Conservation (phyloP, 108 stramenopile genomes). For the Stephanodiscus triporus region DNA sequence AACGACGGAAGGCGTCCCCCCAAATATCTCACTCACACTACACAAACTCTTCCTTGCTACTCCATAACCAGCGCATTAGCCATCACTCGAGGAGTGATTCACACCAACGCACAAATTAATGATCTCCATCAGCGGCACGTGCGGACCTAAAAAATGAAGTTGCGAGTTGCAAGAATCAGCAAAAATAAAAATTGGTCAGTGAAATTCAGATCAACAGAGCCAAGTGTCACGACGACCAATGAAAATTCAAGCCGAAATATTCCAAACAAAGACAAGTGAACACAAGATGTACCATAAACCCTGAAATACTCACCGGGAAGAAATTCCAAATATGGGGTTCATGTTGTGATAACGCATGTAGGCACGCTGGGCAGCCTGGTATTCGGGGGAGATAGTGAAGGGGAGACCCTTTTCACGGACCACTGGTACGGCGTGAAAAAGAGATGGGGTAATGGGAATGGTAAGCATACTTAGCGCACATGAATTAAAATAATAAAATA, state of each 20-base stretch:
- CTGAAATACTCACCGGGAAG: conserved; percentile 57
- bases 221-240: not conserved
- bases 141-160: conserved; percentile 46
- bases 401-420: conserved; percentile 62
- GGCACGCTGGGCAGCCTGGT: conserved; percentile 82
- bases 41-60: not conserved
- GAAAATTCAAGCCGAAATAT: not conserved
- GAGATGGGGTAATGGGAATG: not conserved
- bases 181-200: not conserved
- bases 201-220: not conserved
- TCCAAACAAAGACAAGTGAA: not conserved
- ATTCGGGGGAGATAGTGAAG: conserved; percentile 80
- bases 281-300: not conserved
- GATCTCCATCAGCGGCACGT: conserved; percentile 51
- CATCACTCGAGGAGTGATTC: not conserved
- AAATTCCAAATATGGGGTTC: conserved; percentile 89
- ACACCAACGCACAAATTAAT: conserved; percentile 20
- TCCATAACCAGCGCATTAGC: not conserved
- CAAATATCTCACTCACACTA: conserved; percentile 21
- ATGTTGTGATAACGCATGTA: conserved; percentile 96
- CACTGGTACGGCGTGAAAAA: conserved; percentile 19
- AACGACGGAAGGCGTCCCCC: not conserved
- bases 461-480: not conserved
- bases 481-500: not conserved
- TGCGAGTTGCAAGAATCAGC: not conserved